A percentile compares a stretch with the other conserved stretches of the same genome.
phyloP scores from a whole-genome alignment of 2,329 filamentous ascomycete genomes.

The Ophiostoma tasmaniense region DNA sequence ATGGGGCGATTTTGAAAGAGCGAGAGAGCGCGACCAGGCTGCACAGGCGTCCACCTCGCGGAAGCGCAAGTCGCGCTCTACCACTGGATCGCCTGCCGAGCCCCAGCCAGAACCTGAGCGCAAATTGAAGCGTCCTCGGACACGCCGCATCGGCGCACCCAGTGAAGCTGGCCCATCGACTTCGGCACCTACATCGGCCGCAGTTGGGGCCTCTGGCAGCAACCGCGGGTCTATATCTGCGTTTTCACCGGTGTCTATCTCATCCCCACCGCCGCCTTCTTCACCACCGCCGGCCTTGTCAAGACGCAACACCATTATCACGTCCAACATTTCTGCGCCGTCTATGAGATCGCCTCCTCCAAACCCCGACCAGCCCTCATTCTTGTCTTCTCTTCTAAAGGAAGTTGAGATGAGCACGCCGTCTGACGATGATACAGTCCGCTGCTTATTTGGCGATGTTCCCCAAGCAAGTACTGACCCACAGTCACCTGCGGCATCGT shows the following conservation, averaged over 20 bases:
- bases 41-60: slow-evolving; percentile 42
- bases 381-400: slow-evolving; percentile 76
- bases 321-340: not conserved
- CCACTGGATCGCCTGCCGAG: slow-evolving; percentile 62
- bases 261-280: slow-evolving; percentile 1
- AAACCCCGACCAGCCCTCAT: slow-evolving; percentile 55
- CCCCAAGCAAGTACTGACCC: slow-evolving; percentile 24
- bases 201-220: not conserved
- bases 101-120: slow-evolving; percentile 64
- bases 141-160: slow-evolving; percentile 52
- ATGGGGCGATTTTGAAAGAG: slow-evolving; percentile 86
- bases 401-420: slow-evolving; percentile 66
- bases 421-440: slow-evolving; percentile 48
- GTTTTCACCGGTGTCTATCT: not conserved
- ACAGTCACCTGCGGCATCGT: slow-evolving; percentile 36
- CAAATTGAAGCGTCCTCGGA: slow-evolving; percentile 80
- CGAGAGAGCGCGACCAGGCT: slow-evolving; percentile 55
- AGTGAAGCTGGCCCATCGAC: slow-evolving; percentile 37
- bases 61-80: slow-evolving; percentile 66
- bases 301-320: not conserved
- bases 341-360: not conserved
- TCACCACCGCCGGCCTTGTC: not conserved
- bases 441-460: slow-evolving; percentile 31
- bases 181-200: slow-evolving; percentile 8
- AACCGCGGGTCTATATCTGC: not conserved